Base-by-base conservation (phyloP, 805 yeast species). In the Blastobotrys terrestris region DNA sequence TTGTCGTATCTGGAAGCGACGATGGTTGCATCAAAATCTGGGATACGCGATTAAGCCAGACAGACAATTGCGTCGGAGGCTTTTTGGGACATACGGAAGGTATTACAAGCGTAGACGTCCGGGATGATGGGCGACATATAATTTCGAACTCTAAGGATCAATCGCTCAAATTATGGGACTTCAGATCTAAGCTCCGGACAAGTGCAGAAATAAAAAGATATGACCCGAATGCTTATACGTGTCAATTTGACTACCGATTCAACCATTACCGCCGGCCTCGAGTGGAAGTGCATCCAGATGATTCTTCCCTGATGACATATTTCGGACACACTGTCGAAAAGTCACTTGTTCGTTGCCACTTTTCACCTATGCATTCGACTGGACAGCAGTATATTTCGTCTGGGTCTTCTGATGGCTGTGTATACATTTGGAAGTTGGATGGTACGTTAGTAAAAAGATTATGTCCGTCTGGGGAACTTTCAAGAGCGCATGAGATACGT, bases 11-110 rank as follows among this genome's bases (percentile, higher is more conserved):
- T 69, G 76, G 80, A 0, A 73, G 78, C 1, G 81, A 77, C 57
- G 81, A 77, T 55, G 72, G 77, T 26, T 71, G 77, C 2, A 69
- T 77, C 43, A 63, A 75, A 50, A 73, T 77, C 73, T 77, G 81
- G 81, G 81, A 77, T 60, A 47, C 54, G 11, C 58, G 67, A 40
- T 26, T 26, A 11, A 26, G 11, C 35, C 35, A 26, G 35, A 53
- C 53, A 16, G 50, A 49, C 11, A 47, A 52, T 7, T 55, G 54
- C 39, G 61, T 59, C 21, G 68, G 68, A 7, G 59, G 57, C 13
- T 55, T 65, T 31, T 55, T 61, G 13, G 68, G 68, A 15, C 68
- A 65, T 48, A 52, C 59, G 18, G 68, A 65, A 52, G 68, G 68
- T 15, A 55, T 65, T 50, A 61, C 67, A 13, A 56, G 54, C 39